phyloP scores from a whole-genome alignment of 345 rosid species.

The Citrus maxima region DNA sequence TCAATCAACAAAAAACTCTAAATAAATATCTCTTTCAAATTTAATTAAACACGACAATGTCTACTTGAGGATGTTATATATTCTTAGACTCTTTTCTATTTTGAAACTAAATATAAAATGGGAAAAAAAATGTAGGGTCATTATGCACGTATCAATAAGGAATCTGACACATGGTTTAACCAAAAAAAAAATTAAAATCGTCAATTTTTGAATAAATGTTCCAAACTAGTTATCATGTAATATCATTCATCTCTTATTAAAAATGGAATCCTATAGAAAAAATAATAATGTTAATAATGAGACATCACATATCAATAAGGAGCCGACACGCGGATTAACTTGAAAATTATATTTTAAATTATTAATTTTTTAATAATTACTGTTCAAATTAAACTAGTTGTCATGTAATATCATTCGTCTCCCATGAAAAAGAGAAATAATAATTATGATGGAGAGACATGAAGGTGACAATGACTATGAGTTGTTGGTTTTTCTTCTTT shows the following conservation, averaged over 20 bases:
- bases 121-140: not conserved
- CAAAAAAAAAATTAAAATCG: no score
- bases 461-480: not conserved
- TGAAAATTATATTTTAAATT: no score
- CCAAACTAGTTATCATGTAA: not conserved
- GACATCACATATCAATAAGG: not conserved
- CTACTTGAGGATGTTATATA: conserved; percentile 1
- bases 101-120: not conserved
- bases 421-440: not conserved
- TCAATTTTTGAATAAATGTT: not conserved
- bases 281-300: no score
- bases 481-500: not conserved
- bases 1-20: conserved; percentile 20
- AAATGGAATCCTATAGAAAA: no score
- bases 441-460: not conserved
- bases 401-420: no score
- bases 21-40: conserved; percentile 31
- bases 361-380: no score
- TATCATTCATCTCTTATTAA: not conserved
- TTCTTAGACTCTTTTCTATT: not conserved
- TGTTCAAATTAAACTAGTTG: not conserved
- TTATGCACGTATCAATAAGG: not conserved
- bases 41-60: not conserved
- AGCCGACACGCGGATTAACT: not conserved
- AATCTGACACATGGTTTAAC: not conserved